Base-by-base conservation (phyloP, 768 basidiomycete genomes). In the Termitomyces eurrhizus region DNA sequence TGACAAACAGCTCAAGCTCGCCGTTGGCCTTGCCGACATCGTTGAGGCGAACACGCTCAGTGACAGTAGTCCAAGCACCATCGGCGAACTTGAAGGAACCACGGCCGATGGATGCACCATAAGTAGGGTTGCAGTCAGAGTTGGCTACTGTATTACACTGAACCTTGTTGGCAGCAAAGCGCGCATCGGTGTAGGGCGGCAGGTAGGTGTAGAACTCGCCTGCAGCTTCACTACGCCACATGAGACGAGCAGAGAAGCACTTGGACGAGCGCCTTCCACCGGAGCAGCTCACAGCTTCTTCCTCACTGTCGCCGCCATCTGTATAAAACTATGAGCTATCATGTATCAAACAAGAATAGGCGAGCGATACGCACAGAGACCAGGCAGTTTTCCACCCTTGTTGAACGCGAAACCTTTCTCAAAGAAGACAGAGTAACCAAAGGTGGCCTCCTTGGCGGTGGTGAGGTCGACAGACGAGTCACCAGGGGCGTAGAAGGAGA, bases 131-230 rank as follows among this genome's bases (percentile, higher is more conserved):
- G 75, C 83, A 83, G 16, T 78, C 76, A 6, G 83, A 82, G 56
- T 67, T 58, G 6, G 84, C 83, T 24, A 77, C 66, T 33, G 83
- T 73, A 70, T 77, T 63, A 75, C 83, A 85, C 11, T 81, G 73
- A 42, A 67, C 74, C 69, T 81, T 66, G 74, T 87, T 86, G 29
- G 76, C 80, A 4, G 68, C 44, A 71, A 78, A 80, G 44, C 67
- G 67, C 18, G 72, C 48, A 52, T 73, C 70, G 52, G 69, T 73
- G 68, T 67, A 75, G 53, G 78, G 77, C 9, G 88, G 88, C 32
- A 87, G 79, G 73, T 91, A 90, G 58, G 86, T 84, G 78, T 90
- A 90, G 52, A 89, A 66, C 74, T 90, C 88, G 37, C 86, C 88
- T 33, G 68, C 72, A 52, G 84, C 87, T 5, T 80, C 70, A 7